phyloP scores from a whole-genome alignment of 345 rosid species.

The Syzygium grande region DNA sequence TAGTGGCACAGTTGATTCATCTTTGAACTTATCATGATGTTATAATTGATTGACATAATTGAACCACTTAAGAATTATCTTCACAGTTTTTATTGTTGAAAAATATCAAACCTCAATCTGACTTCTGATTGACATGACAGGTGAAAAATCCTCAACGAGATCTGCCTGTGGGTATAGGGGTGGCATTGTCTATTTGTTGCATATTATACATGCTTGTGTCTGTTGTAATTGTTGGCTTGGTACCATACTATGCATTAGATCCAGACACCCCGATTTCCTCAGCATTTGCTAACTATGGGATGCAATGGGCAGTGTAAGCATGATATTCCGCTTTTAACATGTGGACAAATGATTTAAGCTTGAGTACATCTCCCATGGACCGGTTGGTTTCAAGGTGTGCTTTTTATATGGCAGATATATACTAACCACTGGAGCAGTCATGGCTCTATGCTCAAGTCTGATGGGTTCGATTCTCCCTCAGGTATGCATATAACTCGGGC shows the following conservation, averaged over 20 bases:
- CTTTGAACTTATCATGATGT: neutral
- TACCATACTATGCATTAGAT: constrained; percentile 94
- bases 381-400: neutral
- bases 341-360: neutral
- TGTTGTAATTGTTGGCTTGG: constrained; percentile 83
- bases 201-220: constrained; percentile 91
- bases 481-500: constrained; percentile 23
- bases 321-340: neutral
- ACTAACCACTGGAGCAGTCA: constrained; percentile 76
- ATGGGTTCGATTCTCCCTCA: constrained; percentile 98
- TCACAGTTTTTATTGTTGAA: neutral
- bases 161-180: constrained; percentile 89
- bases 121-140: constrained; percentile 27
- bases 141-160: constrained; percentile 95
- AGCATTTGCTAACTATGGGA: constrained; percentile 77
- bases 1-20: neutral
- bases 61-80: neutral
- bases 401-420: constrained; percentile 47
- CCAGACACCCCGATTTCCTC: constrained; percentile 98
- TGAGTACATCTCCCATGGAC: neutral
- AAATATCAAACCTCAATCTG: neutral
- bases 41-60: neutral
- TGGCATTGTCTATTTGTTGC: constrained; percentile 80
- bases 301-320: constrained; percentile 98
- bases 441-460: constrained; percentile 92